Evolutionary conservation across 2,329 filamentous ascomycete species (phyloP), one percentile per base, ranked within the genome.

Genomic region (Sphaerulina musiva): DNA sequence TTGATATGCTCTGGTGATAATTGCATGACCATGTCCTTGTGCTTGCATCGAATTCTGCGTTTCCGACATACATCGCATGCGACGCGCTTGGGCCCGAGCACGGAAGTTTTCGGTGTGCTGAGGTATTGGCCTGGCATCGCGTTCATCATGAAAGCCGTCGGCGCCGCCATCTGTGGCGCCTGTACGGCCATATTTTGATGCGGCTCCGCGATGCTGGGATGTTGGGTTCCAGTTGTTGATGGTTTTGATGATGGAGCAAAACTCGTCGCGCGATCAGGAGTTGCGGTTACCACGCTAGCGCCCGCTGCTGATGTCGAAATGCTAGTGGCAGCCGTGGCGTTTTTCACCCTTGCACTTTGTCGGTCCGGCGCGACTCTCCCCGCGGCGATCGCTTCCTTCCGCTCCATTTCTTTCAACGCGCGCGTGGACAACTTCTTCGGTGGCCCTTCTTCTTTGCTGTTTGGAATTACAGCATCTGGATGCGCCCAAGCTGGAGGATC

Each of bases 51-150:
- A 56, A 84, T 83, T 48, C 81, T 76, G 53, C 81, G 77, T 66
- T 80, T 81, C 39, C 81, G 75, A 68, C 81, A 84, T 17, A 78
- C 76, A 71, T 83, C 81, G 67, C 81, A 84, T 36, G 81, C 81
- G 56, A 83, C 74, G 45, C 76, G 72, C 68, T 82, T 82, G 17
- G 80, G 80, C 9, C 80, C 80, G 39, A 83, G 72, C 46, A 80
- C 79, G 12, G 79, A 81, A 14, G 77, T 79, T 57, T 81, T 80
- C 7, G 76, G 78, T 7, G 77, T 75, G 56, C 73, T 76, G 43
- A 75, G 69, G 56, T 74, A 69, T 54, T 69, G 66, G 10, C 62
- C 62, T 10, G 62, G 58, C 38, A 62, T 58, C 23, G 55, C 53
- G 26, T 59, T 57, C 62, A 68, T 65, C 62, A 65, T 64, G 46